These are phyloP conservation scores for Reutealis trisperma DNA, from an alignment of 345 rosid species.

Conservation along the genomic window DNA sequence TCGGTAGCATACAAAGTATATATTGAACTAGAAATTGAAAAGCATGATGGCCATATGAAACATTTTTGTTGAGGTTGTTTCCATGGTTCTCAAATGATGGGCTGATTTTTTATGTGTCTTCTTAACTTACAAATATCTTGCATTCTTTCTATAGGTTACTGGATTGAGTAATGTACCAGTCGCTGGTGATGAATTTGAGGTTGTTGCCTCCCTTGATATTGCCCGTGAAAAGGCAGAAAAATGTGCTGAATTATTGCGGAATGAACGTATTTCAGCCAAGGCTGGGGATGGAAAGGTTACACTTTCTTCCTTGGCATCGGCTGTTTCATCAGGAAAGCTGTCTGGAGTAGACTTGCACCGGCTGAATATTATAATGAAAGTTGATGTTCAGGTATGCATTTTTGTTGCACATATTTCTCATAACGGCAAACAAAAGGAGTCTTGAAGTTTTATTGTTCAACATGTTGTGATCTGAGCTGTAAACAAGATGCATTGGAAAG, in stretches of 20 bases:
- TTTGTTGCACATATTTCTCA: neutral
- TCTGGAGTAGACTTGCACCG: slow-evolving; percentile 95
- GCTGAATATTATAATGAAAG: slow-evolving; percentile 87
- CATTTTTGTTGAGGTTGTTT: neutral
- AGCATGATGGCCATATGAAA: neutral
- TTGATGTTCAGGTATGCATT: slow-evolving; percentile 83
- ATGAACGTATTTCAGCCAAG: slow-evolving; percentile 82
- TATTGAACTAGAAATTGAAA: neutral
- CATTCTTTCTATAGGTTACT: slow-evolving; percentile 59
- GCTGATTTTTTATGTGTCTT: neutral
- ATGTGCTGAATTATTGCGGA: slow-evolving; percentile 62
- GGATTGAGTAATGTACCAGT: slow-evolving; percentile 80
- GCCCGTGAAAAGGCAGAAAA: slow-evolving; percentile 90
- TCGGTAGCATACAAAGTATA: neutral
- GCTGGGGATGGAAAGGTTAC: slow-evolving; percentile 97
- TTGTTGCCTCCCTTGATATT: slow-evolving; percentile 71
- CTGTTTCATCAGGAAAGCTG: slow-evolving; percentile 74
- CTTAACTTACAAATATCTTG: slow-evolving; percentile 11
- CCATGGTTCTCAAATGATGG: neutral
- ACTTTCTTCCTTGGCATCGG: slow-evolving; percentile 94
- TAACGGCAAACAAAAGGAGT: neutral
- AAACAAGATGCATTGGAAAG: neutral
- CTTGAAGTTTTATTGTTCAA: slow-evolving; percentile 1
- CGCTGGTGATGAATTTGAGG: slow-evolving; percentile 97
- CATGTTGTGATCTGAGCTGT: slow-evolving; percentile 10